phyloP scores from a whole-genome alignment of 2,329 filamentous ascomycete genomes.

The Colletotrichum coccodes region DNA sequence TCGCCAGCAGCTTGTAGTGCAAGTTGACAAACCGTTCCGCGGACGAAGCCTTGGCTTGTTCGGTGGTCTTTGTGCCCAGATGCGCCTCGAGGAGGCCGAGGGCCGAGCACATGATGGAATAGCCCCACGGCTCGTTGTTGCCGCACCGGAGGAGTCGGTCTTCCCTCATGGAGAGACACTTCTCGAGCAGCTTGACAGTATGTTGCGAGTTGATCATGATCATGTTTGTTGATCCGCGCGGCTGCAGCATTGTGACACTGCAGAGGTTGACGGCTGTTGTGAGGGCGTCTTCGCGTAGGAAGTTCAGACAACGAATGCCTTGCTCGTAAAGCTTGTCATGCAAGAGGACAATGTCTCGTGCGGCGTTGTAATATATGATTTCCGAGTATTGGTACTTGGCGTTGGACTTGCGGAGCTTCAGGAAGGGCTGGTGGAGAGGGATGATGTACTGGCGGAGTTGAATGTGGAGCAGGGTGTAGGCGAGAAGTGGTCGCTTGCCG shows the following conservation, averaged over 20 bases:
- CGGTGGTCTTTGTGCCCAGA: slow-evolving; percentile 64
- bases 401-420: slow-evolving; percentile 68
- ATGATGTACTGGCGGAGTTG: slow-evolving; percentile 72
- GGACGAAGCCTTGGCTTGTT: slow-evolving; percentile 67
- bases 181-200: slow-evolving; percentile 69
- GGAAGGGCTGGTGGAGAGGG: slow-evolving; percentile 68
- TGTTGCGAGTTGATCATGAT: slow-evolving; percentile 71
- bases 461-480: slow-evolving; percentile 69
- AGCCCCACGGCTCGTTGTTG: slow-evolving; percentile 73
- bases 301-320: slow-evolving; percentile 68
- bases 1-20: slow-evolving; percentile 66
- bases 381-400: slow-evolving; percentile 72
- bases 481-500: slow-evolving; percentile 65
- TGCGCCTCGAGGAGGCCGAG: slow-evolving; percentile 69
- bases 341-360: slow-evolving; percentile 69
- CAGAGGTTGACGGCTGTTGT: slow-evolving; percentile 70
- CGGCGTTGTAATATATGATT: slow-evolving; percentile 71
- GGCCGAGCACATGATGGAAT: slow-evolving; percentile 71
- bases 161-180: slow-evolving; percentile 69
- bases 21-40: slow-evolving; percentile 69
- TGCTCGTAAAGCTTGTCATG: slow-evolving; percentile 70
- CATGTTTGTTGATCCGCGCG: slow-evolving; percentile 67
- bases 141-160: slow-evolving; percentile 69
- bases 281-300: slow-evolving; percentile 68
- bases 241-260: slow-evolving; percentile 70